These are phyloP conservation scores for Colletotrichum musicola DNA, from an alignment of 2,329 filamentous ascomycete species.

Conservation along the genomic window DNA sequence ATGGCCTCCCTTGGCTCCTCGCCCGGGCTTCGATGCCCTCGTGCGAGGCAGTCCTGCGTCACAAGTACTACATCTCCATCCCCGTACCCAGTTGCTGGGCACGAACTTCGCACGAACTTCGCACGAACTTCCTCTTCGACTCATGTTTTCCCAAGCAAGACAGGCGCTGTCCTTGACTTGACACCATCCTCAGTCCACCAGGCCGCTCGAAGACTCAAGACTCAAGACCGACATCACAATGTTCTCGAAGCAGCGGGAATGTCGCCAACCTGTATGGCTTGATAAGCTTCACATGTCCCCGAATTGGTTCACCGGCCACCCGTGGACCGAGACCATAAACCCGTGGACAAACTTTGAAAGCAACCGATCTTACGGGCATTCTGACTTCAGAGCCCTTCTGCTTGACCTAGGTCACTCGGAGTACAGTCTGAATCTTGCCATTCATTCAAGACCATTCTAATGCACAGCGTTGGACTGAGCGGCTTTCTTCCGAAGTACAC, in stretches of 20 bases:
- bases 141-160: background rate
- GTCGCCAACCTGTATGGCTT: background rate
- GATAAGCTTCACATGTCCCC: slow-evolving; percentile 1
- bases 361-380: background rate
- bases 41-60: background rate
- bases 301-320: slow-evolving; percentile 8
- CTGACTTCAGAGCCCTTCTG: background rate
- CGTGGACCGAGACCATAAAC: background rate
- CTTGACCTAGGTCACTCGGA: background rate
- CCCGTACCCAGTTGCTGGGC: background rate
- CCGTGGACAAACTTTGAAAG: too few species aligned
- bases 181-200: background rate
- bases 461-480: background rate
- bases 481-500: background rate
- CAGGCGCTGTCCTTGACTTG: background rate
- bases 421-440: background rate
- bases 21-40: background rate
- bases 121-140: background rate
- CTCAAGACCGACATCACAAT: too few species aligned
- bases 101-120: background rate
- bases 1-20: background rate
- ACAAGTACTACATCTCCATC: background rate
- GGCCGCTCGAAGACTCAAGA: too few species aligned
- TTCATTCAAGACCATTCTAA: background rate
- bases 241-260: background rate